phyloP scores from a whole-genome alignment of 176 grass and related monocot species.

The Zoysia pacifica region DNA sequence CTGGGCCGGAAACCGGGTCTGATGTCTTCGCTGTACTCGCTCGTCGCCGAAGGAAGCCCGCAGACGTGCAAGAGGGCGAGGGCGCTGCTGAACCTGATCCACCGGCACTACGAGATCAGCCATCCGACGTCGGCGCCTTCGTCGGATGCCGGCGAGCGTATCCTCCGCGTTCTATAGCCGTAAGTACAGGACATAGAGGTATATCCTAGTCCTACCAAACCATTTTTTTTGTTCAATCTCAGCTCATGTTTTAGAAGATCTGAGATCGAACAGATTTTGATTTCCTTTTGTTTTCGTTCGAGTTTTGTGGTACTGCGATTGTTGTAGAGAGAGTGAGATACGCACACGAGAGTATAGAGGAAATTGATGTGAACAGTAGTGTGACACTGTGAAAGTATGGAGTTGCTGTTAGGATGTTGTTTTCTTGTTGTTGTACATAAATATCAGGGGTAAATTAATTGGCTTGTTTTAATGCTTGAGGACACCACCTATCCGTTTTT shows the following conservation, averaged over 20 bases:
- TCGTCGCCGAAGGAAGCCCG: constrained; percentile 60
- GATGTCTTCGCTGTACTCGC: constrained; percentile 55
- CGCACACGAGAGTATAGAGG: background rate
- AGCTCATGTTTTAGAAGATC: constrained; percentile 84
- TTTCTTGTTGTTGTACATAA: background rate
- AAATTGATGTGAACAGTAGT: background rate
- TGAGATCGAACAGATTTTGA: constrained; percentile 40
- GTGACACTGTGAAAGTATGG: background rate
- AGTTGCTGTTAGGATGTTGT: constrained; percentile 3
- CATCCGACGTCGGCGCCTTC: background rate
- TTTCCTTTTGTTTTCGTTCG: background rate
- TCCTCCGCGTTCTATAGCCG: constrained; percentile 53
- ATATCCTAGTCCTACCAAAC: constrained; percentile 10
- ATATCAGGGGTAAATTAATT: background rate
- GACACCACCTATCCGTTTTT: too few relatives aligned
- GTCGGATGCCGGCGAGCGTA: constrained; percentile 33
- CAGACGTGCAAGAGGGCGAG: constrained; percentile 58
- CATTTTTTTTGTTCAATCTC: constrained; percentile 30
- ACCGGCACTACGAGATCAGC: constrained; percentile 44
- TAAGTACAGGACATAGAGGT: constrained; percentile 24
- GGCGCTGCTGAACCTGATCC: constrained; percentile 71
- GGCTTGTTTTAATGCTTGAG: background rate
- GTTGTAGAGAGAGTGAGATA: constrained; percentile 3
- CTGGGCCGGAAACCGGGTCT: constrained; percentile 61
- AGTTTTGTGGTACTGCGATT: background rate